Conservation (phyloP, 352 stramenopile genomes). For the Aphanomyces euteiches region DNA sequence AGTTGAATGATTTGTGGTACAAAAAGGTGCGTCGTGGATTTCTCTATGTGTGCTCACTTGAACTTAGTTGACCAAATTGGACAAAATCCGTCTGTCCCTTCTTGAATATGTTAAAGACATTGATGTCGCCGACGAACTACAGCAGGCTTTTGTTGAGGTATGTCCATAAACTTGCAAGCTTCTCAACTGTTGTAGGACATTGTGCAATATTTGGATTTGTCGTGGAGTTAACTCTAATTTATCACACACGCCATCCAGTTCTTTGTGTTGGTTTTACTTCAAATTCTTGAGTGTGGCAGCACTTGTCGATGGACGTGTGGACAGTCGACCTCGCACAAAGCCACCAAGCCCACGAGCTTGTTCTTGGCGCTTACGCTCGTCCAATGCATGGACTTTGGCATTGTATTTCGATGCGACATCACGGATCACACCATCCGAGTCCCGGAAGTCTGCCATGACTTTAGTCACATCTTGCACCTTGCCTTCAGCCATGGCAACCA, state of each 20-base stretch:
- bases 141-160: slow-evolving; percentile 64
- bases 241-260: not conserved
- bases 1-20: slow-evolving; percentile 65
- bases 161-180: slow-evolving; percentile 1
- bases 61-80: slow-evolving; percentile 48
- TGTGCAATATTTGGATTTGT: slow-evolving; percentile 39
- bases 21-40: slow-evolving; percentile 32
- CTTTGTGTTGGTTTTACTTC: slow-evolving; percentile 1
- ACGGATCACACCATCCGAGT: slow-evolving; percentile 73
- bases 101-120: slow-evolving; percentile 62
- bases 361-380: slow-evolving; percentile 77
- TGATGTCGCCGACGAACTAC: slow-evolving; percentile 49
- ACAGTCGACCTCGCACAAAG: slow-evolving; percentile 72
- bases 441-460: slow-evolving; percentile 73
- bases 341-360: slow-evolving; percentile 80
- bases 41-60: not conserved
- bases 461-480: slow-evolving; percentile 70
- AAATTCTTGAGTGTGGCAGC: slow-evolving; percentile 17
- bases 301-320: slow-evolving; percentile 45
- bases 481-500: slow-evolving; percentile 75
- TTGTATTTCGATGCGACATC: slow-evolving; percentile 73
- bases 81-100: slow-evolving; percentile 73
- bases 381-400: slow-evolving; percentile 68
- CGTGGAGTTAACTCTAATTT: slow-evolving; percentile 33
- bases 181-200: slow-evolving; percentile 31